Percentiles rank a stretch among this genome's conserved stretches.
Conservation (phyloP, 2,329 filamentous ascomycete genomes). For the Diaporthe citriasiana region DNA sequence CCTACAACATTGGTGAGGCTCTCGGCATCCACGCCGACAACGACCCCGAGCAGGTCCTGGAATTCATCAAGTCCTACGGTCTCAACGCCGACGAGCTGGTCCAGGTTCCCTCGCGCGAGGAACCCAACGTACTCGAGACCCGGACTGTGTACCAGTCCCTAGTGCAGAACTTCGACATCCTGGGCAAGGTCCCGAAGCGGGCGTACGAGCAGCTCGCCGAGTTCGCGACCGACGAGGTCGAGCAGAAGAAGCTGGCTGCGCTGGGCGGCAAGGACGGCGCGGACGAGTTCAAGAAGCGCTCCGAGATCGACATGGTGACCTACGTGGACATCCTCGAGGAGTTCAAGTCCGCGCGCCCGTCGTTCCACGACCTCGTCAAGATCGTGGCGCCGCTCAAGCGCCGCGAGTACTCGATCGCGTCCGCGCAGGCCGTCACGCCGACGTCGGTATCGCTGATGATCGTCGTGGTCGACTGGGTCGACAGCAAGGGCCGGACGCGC, state of each 20-base stretch:
- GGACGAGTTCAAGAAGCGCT: constrained; percentile 90
- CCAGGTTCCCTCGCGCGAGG: constrained; percentile 90
- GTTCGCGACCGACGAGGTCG: constrained; percentile 84
- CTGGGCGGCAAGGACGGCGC: constrained; percentile 85
- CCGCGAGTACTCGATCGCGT: constrained; percentile 98
- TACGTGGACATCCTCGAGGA: constrained; percentile 92
- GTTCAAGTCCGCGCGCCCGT: constrained; percentile 89
- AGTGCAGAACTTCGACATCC: constrained; percentile 94
- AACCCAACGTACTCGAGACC: constrained; percentile 80
- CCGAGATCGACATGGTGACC: constrained; percentile 91
- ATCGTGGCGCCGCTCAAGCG: constrained; percentile 95
- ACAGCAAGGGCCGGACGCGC: constrained; percentile 87
- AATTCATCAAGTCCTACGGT: constrained; percentile 93
- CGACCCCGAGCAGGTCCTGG: constrained; percentile 80
- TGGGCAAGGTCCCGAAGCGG: constrained; percentile 95
- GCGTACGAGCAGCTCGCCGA: constrained; percentile 96
- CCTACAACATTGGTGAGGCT: constrained; percentile 97
- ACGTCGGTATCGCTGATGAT: constrained; percentile 94
- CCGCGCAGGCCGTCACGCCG: constrained; percentile 93
- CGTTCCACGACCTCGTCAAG: constrained; percentile 88
- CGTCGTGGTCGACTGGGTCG: constrained; percentile 96
- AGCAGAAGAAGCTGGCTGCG: constrained; percentile 83
- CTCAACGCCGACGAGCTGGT: constrained; percentile 87
- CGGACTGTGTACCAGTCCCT: constrained; percentile 94
- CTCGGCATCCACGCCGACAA: constrained; percentile 98